Base-by-base conservation (phyloP, 2,329 filamentous ascomycete species). In the Paecilomyces niveus region DNA sequence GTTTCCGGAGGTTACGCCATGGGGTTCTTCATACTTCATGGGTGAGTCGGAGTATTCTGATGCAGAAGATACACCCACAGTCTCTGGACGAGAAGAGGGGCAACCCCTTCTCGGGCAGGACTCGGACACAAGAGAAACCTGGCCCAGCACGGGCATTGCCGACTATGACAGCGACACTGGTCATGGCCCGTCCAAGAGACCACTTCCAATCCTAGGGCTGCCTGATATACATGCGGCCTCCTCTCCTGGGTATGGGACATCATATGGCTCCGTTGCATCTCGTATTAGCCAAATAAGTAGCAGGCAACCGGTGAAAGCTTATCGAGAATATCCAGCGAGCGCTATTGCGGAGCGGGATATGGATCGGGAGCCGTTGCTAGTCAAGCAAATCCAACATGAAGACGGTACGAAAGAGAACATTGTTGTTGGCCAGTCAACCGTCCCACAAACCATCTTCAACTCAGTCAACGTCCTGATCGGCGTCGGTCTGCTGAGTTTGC, bases 381-480 rank as follows among this genome's bases (percentile, higher is more conserved):
- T 97, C 56, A 93, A 92, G 76, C 89, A 92, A 72, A 83, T 96
- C 11, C 89, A 95, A 70, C 89, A 94, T 63, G 81, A 84, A 66
- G 91, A 94, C 64, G 91, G 94, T 50, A 91, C 88, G 68, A 84
- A 93, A 54, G 85, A 96, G 58, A 84, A 93, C 65, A 84, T 93
- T 2, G 87, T 96, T 2, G 89, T 96, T 61, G 93, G 93, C 45
- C 92, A 95, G 76, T 96, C 91, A n/a, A 99, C 93, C 0, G 81
- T 97, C 15, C 92, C 92, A 0, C 93, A 97, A 77, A 97, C 93
- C 6, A 84, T 97, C 62, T 96, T 97, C 80, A 99, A 99, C 75
- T 95, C 91, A 2, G 93, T 93, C 71, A 96, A 96, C 64, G 90
- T 95, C 55, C 78, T 97, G 59, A 93, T 97, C 61, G 92, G 92